These are phyloP conservation scores for Stagonosporopsis vannaccii DNA, from an alignment of 2,329 filamentous ascomycete species.

Conservation along the genomic window DNA sequence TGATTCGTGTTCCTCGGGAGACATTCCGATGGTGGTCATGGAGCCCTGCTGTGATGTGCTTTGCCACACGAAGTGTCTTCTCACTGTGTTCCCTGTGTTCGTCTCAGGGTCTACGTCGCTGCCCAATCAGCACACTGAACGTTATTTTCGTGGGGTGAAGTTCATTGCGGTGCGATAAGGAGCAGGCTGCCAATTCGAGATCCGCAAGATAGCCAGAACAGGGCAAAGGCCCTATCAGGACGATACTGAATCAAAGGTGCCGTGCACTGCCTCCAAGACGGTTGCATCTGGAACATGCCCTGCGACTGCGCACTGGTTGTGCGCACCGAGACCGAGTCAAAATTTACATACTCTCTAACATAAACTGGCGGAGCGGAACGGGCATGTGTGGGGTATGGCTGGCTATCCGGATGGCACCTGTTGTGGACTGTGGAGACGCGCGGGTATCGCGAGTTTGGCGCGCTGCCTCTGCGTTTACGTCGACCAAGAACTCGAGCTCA, in stretches of 20 bases:
- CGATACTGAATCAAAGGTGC: conserved; percentile 8
- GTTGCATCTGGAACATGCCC: conserved; percentile 14
- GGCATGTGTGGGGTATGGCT: conserved; percentile 27
- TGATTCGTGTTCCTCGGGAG: conserved; percentile 16
- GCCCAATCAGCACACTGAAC: conserved; percentile 25
- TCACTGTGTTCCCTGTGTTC: conserved; percentile 18
- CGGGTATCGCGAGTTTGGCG: conserved; percentile 10
- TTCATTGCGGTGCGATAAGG: conserved; percentile 34
- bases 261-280: conserved; percentile 6
- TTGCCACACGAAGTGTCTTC: conserved; percentile 15
- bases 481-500: not conserved
- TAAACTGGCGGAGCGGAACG: conserved; percentile 24
- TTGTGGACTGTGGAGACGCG: conserved; percentile 23
- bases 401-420: conserved; percentile 18
- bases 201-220: conserved; percentile 13
- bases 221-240: conserved; percentile 17
- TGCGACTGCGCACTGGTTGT: not conserved
- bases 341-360: conserved; percentile 25
- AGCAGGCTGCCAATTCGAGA: conserved; percentile 10
- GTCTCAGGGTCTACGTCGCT: conserved; percentile 16
- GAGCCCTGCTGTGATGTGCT: conserved; percentile 14
- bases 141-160: conserved; percentile 30
- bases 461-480: conserved; percentile 1
- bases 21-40: conserved; percentile 20
- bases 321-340: not conserved